Evolutionary conservation across 140 eudicot species (phyloP), one percentile per base, ranked within the genome.

Genomic region (Erigeron philadelphicus): DNA sequence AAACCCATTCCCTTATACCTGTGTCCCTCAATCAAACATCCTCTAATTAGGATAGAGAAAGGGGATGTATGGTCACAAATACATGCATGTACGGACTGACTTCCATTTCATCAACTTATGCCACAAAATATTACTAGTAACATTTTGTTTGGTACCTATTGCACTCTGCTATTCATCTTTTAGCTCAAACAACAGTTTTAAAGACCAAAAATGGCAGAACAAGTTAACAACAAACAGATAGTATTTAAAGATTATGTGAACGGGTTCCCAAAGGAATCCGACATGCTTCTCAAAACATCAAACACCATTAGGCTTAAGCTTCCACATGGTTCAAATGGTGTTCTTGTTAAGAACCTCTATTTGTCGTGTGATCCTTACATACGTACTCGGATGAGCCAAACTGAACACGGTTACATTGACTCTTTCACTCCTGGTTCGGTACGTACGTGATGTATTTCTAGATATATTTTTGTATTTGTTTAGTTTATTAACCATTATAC

Each of bases 281-380:
- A 71, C 61, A 55, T 77, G 57, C 15, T 52, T 17, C 25, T 77
- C 47, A n/a, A 12, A 5, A 3, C 53, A 66, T 58, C 72, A 5
- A 8, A 7, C 59, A 78, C 71, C 65, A 48, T 72, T 41, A 31
- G 1, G 13, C 57, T 66, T 13, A 72, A 72, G 58, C 78, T 78
- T 49, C 73, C 78, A 49, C 18, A 72, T 13, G 74, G 66, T 57
- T 72, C 78, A 0, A 70, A 70, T 9, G 59, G 16, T 11, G 49
- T 78, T 6, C 74, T 78, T 4, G 38, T 78, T 9, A 65, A 78
- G 25, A 78, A 78, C 40, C 45, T 78, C 16, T 78, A 58, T 49
- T 69, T 72, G 44, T 78, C 82, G 0, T 72, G 78, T 50, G 82
- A 78, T 72, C 78, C 82, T 23, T 78, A 78, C 72, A 62, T 76